A percentile compares a stretch with the other conserved stretches of the same genome.
phyloP scores from a whole-genome alignment of 116 monocot genomes.

The Zostera marina region DNA sequence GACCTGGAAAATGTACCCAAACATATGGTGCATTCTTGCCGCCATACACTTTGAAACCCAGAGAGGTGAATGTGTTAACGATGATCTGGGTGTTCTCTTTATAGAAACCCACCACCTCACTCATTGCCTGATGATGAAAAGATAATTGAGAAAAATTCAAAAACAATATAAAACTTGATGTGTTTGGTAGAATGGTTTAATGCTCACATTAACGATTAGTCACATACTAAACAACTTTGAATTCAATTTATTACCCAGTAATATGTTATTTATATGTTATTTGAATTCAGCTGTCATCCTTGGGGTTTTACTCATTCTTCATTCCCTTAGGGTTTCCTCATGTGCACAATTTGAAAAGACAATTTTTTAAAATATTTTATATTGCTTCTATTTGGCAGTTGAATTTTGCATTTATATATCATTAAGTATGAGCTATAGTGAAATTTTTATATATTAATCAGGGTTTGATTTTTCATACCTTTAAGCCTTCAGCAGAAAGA shows the following conservation, averaged over 20 bases:
- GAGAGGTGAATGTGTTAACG: conserved; percentile 43
- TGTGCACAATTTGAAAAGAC: no score
- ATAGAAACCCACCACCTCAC: conserved; percentile 44
- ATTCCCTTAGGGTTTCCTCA: no score
- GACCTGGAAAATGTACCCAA: conserved; percentile 81
- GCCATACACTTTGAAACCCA: conserved; percentile 69
- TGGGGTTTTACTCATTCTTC: no score
- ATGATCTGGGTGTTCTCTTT: conserved; percentile 61
- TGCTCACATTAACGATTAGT: no score
- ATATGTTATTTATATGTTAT: neutral
- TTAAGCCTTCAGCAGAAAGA: conserved; percentile 66
- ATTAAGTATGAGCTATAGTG: no score
- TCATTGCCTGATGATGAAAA: conserved; percentile 39
- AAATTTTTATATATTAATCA: no score
- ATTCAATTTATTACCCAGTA: neutral
- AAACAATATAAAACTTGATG: no score
- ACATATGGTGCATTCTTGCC: conserved; percentile 85
- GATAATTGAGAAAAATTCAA: no score
- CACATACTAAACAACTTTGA: neutral
- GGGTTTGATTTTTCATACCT: conserved; percentile 20
- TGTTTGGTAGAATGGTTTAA: no score
- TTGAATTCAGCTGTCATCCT: neutral
- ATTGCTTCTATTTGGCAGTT: no score
- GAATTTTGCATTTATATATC: no score
- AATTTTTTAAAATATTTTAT: no score